Base-by-base conservation (phyloP, 169 alveolate species). In the Plasmodium malariae region DNA sequence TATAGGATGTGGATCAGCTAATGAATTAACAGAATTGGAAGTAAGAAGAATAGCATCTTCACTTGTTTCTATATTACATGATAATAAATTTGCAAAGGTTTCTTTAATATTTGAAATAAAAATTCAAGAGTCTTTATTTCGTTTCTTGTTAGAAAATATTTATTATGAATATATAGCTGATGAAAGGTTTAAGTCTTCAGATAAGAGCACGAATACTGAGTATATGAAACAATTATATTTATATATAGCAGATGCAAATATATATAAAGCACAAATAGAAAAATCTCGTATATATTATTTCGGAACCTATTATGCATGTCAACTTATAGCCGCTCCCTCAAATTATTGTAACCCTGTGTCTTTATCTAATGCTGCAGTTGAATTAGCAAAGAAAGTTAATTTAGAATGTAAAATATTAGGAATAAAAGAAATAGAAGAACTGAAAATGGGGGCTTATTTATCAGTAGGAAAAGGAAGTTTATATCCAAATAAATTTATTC, bases 381-480 rank as follows among this genome's bases (percentile, higher is more conserved):
- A 70, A 40, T 85, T 89, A 89, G 95, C 96, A 30, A 34, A 89
- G 14, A 88, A 72, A 48, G 67, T 93, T n/a, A 97, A 97, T 1
- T 73, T 96, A 40, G 92, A 91, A 73, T 94, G 70, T 7, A 94
- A 93, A 68, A 80, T 95, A 19, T 70, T 96, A 40, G 95, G 89
- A 7, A 88, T 93, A 72, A 95, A 89, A 34, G 98, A 96, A 45
- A 80, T 96, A 60, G 97, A 93, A 74, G 94, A 94, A 9, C 86
- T 91, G 69, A 93, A 93, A 60, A 97, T 97, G 98, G 98, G 97
- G 12, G 92, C 98, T 12, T 97, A 87, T 89, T 69, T 96, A 12
- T 94, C 97, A 9, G 98, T 97, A 3, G 95, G 94, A 4, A 96
- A 97, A 88, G 98, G 98, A 17, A 94, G 98, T 71, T 86, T 89